phyloP scores from a whole-genome alignment of 345 rosid genomes.

The Erodium maritimum region DNA sequence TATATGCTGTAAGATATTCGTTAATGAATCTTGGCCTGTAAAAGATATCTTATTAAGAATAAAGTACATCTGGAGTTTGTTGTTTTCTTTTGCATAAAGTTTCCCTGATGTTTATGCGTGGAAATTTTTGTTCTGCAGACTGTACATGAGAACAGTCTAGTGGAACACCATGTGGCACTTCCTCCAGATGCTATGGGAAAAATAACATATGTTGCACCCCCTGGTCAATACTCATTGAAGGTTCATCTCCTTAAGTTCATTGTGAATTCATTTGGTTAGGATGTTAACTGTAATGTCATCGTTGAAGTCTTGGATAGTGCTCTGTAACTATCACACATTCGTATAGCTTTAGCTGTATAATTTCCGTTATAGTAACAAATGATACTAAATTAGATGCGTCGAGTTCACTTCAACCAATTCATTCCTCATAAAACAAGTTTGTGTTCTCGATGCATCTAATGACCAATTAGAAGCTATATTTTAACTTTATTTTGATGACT shows the following conservation, averaged over 20 bases:
- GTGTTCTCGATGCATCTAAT: background rate
- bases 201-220: constrained; percentile 78
- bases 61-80: constrained; percentile 5
- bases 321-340: too few relatives aligned
- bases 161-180: constrained; percentile 80
- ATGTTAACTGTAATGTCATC: background rate
- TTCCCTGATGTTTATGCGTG: background rate
- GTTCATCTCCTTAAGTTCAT: constrained; percentile 23
- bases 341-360: background rate
- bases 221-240: constrained; percentile 98
- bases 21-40: background rate
- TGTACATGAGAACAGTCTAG: constrained; percentile 87
- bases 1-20: constrained; percentile 79
- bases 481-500: background rate
- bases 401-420: background rate
- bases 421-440: background rate
- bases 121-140: constrained; percentile 40
- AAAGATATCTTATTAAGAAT: background rate
- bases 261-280: background rate
- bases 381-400: background rate
- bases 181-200: constrained; percentile 99
- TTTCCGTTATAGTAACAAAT: background rate
- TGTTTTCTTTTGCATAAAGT: background rate
- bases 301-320: too few relatives aligned
- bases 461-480: background rate